These are phyloP conservation scores for Triticum dicoccoides DNA, from an alignment of 176 grass and related monocot species.

Conservation along the genomic window DNA sequence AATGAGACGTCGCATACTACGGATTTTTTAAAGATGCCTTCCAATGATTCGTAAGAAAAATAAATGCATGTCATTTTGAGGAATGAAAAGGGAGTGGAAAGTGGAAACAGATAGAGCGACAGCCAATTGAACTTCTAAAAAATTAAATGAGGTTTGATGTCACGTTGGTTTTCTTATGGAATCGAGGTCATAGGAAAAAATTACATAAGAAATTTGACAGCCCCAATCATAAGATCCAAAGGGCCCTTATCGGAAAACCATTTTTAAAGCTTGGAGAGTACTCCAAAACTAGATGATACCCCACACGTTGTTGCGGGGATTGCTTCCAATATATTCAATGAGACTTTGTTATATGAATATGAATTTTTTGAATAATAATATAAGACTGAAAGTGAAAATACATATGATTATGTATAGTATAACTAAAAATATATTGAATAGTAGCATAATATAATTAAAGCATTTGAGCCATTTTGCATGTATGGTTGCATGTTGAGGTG, in stretches of 20 bases:
- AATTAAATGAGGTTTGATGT: neutral
- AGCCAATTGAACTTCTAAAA: neutral
- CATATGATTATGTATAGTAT: too few species aligned
- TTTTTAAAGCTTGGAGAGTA: neutral
- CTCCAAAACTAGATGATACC: neutral
- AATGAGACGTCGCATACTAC: neutral
- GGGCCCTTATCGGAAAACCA: neutral
- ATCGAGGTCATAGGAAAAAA: neutral
- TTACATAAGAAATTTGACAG: neutral
- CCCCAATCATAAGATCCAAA: neutral
- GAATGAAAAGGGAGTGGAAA: neutral
- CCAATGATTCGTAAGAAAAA: neutral
- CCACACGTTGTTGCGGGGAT: too few species aligned
- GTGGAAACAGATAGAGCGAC: neutral
- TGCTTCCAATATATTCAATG: too few species aligned
- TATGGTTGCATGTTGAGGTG: too few species aligned
- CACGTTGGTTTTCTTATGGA: slow-evolving; percentile 3
- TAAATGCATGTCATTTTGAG: neutral
- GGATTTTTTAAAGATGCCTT: neutral
- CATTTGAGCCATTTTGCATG: too few species aligned
- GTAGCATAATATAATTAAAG: too few species aligned
- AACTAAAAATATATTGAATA: too few species aligned
- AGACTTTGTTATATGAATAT: too few species aligned
- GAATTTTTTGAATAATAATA: too few species aligned
- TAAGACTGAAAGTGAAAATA: too few species aligned